Evolutionary conservation across 495 filamentous ascomycete genomes (phyloP).

Genomic region (Tetracladium setigerum): DNA sequence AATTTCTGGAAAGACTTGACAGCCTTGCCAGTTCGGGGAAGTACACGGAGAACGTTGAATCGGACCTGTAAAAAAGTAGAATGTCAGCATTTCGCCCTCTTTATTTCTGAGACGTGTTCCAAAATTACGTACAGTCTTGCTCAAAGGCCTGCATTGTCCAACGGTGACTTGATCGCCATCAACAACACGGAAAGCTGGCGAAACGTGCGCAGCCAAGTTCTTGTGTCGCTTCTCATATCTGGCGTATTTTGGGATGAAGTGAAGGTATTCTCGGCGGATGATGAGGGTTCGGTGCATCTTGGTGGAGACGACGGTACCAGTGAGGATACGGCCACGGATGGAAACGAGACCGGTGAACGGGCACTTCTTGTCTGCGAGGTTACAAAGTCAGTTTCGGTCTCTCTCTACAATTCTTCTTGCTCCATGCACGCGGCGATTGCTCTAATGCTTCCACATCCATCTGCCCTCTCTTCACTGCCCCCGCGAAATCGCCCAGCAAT

Average conservation of each 20-base stretch:
- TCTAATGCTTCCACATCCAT: neutral
- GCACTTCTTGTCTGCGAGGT: slow-evolving; percentile 93
- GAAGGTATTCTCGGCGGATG: slow-evolving; percentile 99
- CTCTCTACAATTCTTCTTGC: neutral
- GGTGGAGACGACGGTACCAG: slow-evolving; percentile 95
- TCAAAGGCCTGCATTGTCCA: slow-evolving; percentile 95
- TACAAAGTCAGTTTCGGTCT: slow-evolving; percentile 18
- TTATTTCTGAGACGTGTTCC: neutral
- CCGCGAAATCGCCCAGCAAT: neutral
- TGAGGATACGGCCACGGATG: slow-evolving; percentile 99
- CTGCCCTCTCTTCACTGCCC: neutral
- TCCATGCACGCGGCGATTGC: no score
- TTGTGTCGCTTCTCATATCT: slow-evolving; percentile 99
- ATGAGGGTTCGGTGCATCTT: slow-evolving; percentile 99
- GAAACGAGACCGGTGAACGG: slow-evolving; percentile 97
- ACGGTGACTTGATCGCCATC: slow-evolving; percentile 98
- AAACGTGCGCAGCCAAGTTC: slow-evolving; percentile 98
- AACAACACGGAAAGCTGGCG: slow-evolving; percentile 98
- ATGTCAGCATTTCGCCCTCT: slow-evolving; percentile 13
- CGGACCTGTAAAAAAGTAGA: slow-evolving; percentile 65
- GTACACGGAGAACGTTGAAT: slow-evolving; percentile 97
- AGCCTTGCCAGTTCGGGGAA: slow-evolving; percentile 90
- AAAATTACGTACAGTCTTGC: slow-evolving; percentile 84
- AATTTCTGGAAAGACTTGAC: slow-evolving; percentile 99
- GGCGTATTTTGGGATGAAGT: slow-evolving; percentile 97